phyloP scores from a whole-genome alignment of 2,329 filamentous ascomycete species.

The Fusarium sp. region DNA sequence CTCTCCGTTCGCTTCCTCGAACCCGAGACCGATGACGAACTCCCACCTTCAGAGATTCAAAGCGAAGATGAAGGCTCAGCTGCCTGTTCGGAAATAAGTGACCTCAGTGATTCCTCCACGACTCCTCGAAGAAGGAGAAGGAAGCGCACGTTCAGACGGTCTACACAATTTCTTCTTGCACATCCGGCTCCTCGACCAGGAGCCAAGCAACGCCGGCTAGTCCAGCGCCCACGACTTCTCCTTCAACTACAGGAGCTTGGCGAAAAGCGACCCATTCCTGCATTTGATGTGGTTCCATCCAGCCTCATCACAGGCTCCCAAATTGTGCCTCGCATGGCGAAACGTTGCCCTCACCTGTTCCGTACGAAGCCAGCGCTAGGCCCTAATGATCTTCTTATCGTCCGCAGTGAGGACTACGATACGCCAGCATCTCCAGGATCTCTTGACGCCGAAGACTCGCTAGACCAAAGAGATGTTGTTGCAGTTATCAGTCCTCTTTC shows the following conservation, averaged over 20 bases:
- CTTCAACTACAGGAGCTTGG: constrained; percentile 79
- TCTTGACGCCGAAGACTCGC: constrained; percentile 61
- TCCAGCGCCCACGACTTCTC: constrained; percentile 76
- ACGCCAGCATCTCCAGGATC: constrained; percentile 42
- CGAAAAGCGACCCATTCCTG: constrained; percentile 73
- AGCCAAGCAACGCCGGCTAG: constrained; percentile 73
- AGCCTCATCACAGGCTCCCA: constrained; percentile 68
- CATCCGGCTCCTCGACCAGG: constrained; percentile 73
- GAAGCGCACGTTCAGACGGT: constrained; percentile 65
- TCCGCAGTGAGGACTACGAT: constrained; percentile 77
- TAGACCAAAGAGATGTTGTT: constrained; percentile 68
- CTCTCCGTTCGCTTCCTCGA: constrained; percentile 63
- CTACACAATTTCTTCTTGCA: constrained; percentile 75
- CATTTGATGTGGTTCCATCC: constrained; percentile 80
- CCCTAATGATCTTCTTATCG: constrained; percentile 77
- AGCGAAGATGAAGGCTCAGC: constrained; percentile 65
- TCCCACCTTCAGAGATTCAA: constrained; percentile 37
- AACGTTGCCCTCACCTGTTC: constrained; percentile 74
- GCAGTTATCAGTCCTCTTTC: constrained; percentile 76
- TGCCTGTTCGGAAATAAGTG: constrained; percentile 59
- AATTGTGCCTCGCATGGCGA: constrained; percentile 70
- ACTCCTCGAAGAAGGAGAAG: constrained; percentile 55
- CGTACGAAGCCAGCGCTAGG: constrained; percentile 73
- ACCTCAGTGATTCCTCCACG: constrained; percentile 62
- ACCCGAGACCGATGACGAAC: constrained; percentile 50